Evolutionary conservation across 495 filamentous ascomycete species (phyloP).

Genomic region (Hypoxylon fragiforme): DNA sequence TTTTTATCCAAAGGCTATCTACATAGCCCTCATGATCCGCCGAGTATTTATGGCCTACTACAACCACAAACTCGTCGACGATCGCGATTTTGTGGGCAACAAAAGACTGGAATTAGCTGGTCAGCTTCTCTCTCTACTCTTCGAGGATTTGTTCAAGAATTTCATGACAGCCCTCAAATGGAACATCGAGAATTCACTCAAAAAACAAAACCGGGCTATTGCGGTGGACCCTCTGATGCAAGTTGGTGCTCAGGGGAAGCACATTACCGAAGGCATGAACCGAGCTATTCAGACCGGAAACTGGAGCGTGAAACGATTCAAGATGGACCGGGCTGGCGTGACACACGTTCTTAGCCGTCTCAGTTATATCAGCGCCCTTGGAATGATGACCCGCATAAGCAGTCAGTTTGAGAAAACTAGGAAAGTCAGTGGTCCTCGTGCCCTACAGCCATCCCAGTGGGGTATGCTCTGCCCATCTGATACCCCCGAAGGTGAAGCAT

Average conservation of each 20-base stretch:
- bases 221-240: constrained; percentile 83
- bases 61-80: constrained; percentile 85
- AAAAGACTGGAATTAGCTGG: constrained; percentile 93
- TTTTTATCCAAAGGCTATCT: constrained; percentile 92
- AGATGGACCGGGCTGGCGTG: constrained; percentile 96
- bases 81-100: constrained; percentile 97
- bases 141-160: constrained; percentile 96
- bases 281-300: constrained; percentile 95
- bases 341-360: constrained; percentile 94
- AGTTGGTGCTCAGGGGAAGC: constrained; percentile 72
- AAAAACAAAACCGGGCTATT: constrained; percentile 81
- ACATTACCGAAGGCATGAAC: constrained; percentile 88
- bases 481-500: constrained; percentile 97
- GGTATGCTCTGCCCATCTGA: constrained; percentile 97
- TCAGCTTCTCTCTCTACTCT: constrained; percentile 90
- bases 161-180: constrained; percentile 85
- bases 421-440: constrained; percentile 93
- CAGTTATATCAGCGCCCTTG: constrained; percentile 96
- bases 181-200: constrained; percentile 89
- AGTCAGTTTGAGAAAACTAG: constrained; percentile 98
- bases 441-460: constrained; percentile 94
- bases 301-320: constrained; percentile 95
- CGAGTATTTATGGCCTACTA: constrained; percentile 91
- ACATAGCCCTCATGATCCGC: constrained; percentile 93
- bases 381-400: constrained; percentile 99